Evolutionary conservation across 768 basidiomycete genomes (phyloP).

Genomic region (Suillus occidentalis): DNA sequence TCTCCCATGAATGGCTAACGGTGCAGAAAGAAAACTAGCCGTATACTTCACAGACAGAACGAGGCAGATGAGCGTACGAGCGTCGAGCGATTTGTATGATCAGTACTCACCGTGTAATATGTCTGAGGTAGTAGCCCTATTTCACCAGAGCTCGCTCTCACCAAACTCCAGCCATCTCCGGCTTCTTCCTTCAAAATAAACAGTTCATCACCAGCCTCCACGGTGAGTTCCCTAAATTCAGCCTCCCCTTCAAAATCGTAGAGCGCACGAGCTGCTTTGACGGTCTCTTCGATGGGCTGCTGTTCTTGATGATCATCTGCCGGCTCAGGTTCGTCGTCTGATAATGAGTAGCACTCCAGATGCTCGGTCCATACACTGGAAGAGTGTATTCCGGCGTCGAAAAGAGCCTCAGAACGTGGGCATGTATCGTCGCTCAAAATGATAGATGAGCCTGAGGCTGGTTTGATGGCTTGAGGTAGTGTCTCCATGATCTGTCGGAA

Average conservation of each 20-base stretch:
- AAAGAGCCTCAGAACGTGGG: constrained; percentile 39
- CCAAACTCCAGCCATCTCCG: constrained; percentile 82
- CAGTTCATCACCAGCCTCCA: constrained; percentile 69
- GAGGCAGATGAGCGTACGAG: constrained; percentile 1
- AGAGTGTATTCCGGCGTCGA: constrained; percentile 77
- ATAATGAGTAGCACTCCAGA: constrained; percentile 46
- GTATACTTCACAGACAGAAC: constrained; percentile 53
- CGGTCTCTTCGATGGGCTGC: constrained; percentile 10
- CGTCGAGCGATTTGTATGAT: constrained; percentile 9
- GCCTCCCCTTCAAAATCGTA: constrained; percentile 75
- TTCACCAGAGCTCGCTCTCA: constrained; percentile 54
- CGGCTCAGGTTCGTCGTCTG: constrained; percentile 50
- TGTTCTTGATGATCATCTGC: constrained; percentile 26
- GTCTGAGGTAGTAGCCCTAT: constrained; percentile 67
- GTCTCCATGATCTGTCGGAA: constrained; percentile 27
- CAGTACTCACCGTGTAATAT: constrained; percentile 66
- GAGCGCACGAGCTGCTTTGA: constrained; percentile 58
- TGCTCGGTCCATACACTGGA: constrained; percentile 77
- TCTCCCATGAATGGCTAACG: constrained; percentile 30
- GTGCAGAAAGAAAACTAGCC: constrained; percentile 55
- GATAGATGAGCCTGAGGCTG: constrained; percentile 16
- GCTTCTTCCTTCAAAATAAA: constrained; percentile 71
- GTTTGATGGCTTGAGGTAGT: constrained; percentile 34
- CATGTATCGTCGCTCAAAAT: constrained; percentile 27
- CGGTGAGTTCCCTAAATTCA: constrained; percentile 69